Evolutionary conservation across 2,329 filamentous ascomycete species (phyloP).

Genomic region (Paecilomyces formosus): DNA sequence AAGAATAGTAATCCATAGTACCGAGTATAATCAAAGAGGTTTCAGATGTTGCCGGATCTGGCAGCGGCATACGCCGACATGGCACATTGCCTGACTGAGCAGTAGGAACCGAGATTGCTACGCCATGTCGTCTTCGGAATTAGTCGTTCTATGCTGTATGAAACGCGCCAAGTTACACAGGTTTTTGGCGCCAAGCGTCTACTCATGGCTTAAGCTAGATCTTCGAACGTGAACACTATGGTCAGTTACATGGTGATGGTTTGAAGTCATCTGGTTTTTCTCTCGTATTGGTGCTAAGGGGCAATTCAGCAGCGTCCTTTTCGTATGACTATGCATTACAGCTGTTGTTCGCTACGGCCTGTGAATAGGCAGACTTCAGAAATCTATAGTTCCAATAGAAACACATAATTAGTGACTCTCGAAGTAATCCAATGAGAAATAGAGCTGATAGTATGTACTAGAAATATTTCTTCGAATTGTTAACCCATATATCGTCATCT

Average conservation of each 20-base stretch:
- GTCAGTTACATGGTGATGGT: neutral
- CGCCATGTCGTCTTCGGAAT: neutral
- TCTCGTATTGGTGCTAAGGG: neutral
- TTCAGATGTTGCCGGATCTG: neutral
- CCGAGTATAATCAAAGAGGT: neutral
- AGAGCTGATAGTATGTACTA: no score
- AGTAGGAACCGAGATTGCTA: neutral
- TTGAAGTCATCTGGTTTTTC: neutral
- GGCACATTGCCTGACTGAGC: neutral
- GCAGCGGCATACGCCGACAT: neutral
- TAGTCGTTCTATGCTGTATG: neutral
- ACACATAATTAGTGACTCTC: no score
- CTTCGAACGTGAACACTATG: no score
- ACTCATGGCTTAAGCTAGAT: neutral
- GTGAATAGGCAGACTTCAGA: no score
- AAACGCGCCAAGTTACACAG: neutral
- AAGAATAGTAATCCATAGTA: neutral
- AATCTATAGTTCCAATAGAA: no score
- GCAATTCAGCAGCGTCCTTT: neutral
- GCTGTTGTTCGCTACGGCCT: no score
- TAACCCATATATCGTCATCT: no score
- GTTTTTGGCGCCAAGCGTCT: neutral
- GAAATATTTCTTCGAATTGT: no score
- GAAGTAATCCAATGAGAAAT: no score
- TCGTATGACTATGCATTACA: no score